Base-by-base conservation (phyloP, 1,284 basidiomycete genomes). In the Puccinia coronata region DNA sequence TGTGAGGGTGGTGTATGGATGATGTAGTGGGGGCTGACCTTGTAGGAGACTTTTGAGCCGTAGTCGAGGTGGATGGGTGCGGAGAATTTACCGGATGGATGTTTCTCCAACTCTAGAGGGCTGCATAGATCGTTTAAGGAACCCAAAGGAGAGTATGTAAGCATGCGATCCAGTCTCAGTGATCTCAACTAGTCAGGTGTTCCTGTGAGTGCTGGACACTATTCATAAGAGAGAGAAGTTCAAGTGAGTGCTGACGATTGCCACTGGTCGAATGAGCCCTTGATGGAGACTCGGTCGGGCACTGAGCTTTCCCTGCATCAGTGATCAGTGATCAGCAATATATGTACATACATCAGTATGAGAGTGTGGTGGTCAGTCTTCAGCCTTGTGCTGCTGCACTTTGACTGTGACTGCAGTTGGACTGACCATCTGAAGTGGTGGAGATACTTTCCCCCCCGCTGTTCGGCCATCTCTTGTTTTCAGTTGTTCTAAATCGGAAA, bases 41-140 rank as follows among this genome's bases (percentile, higher is more conserved):
- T 85, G 84, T 82, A 85, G 2, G 81, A 69, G 18, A 85, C 78
- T 81, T 83, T 85, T 39, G 82, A 57, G 18, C 83, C 83, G 39
- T 57, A 82, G 0, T 80, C 74, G 18, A 85, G 77, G 47, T 63
- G 57, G 31, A 84, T 71, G 11, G 73, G 80, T n/a, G 81, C 82
- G 23, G 73, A 59, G 36, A 84, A 83, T 53, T 82, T 81, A n/a
- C 83, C 84, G 49, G 83, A 83, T 1, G 80, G 25, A 53, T 81
- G 65, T 59, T 82, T 82, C 34, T 69, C 80, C 43, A 84, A 82
- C 41, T 80, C 67, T 36, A 80, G 47, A 23, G 78, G 18, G 8
- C 78, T 80, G 18, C 11, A 51, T 20, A 51, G 9, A 47, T 47
- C 8, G 23, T 53, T 73, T 31, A 31, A 53, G 49, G 25, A 25